Evolutionary conservation across 331 rosid species (phyloP), one percentile per base, ranked within the genome.

Genomic region (Malus hybrid): DNA sequence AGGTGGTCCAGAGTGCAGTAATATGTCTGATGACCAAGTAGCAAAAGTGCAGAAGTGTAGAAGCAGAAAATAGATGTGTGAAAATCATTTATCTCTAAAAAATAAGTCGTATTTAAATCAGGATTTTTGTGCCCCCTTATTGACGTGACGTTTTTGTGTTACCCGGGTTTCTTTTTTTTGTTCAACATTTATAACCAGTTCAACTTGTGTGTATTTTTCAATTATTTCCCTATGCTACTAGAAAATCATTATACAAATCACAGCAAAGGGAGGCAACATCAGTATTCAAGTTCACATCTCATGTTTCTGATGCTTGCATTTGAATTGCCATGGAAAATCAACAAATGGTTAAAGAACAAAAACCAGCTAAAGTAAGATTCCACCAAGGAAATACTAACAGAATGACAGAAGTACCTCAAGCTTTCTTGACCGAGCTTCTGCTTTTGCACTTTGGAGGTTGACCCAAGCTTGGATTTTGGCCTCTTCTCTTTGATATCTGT

Each of bases 401-500:
- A 32, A 56, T 24, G 73, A 79, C 16, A 56, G 75, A 81, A 76
- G 75, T 83, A 92, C 99, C 97, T 94, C 99, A 57, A 94, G 99
- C 82, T 94, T 92, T 81, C 85, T 94, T 73, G 93, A 92, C 75
- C 82, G 89, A 58, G 99, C 97, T 84, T 92, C 97, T 86, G 97
- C 97, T 88, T 92, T 92, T 69, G 99, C 99, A 86, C 72, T 94
- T 83, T 94, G 93, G 29, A 94, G 96, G 77, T 89, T 92, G 64
- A 92, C 88, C 97, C 97, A 94, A 42, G 97, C 99, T 88, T 84
- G 97, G 22, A 94, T 85, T 78, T 85, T 92, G 28, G 97, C 93
- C 80, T 94, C 99, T 86, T 94, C 99, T 63, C 97, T 92, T 62
- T 92, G 96, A 76, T 94, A 94, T 79, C 99, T 94, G 81, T 33